Evolutionary conservation across 1,284 basidiomycete species (phyloP).

Genomic region (Cryptococcus sp.): DNA sequence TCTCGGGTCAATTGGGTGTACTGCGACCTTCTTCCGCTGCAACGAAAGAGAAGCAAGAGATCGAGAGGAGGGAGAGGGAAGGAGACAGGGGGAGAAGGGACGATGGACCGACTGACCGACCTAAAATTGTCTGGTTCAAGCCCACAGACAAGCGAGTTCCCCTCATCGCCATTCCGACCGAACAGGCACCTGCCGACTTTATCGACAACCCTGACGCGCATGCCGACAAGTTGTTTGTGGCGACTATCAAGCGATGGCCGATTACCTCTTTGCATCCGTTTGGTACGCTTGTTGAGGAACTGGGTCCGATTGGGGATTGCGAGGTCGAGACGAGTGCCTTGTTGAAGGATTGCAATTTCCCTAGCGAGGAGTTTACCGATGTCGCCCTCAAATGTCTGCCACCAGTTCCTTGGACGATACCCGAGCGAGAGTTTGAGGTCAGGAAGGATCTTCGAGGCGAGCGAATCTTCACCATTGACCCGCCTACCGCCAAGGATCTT

Average conservation of each 20-base stretch:
- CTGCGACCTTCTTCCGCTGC: constrained; percentile 94
- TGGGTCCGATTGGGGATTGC: constrained; percentile 96
- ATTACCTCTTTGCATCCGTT: constrained; percentile 96
- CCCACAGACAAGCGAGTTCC: constrained; percentile 99
- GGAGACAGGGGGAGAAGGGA: constrained; percentile 55
- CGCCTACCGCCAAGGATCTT: constrained; percentile 79
- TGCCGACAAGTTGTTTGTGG: constrained; percentile 86
- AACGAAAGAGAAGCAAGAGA: constrained; percentile 99
- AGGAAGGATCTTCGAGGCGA: constrained; percentile 81
- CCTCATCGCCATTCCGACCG: constrained; percentile 97
- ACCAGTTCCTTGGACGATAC: constrained; percentile 90
- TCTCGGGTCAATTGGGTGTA: constrained; percentile 93
- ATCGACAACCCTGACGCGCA: constrained; percentile 90
- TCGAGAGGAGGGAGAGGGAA: constrained; percentile 91
- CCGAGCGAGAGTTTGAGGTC: constrained; percentile 79
- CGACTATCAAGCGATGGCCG: constrained; percentile 89
- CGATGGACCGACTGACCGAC: constrained; percentile 62
- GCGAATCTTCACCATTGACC: constrained; percentile 90
- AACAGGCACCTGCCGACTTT: constrained; percentile 95
- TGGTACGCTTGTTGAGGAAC: constrained; percentile 94
- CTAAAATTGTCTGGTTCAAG: constrained; percentile 99
- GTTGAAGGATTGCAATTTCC: constrained; percentile 97
- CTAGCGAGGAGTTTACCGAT: constrained; percentile 85
- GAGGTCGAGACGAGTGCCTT: constrained; percentile 97
- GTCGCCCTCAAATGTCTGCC: constrained; percentile 94